These are phyloP conservation scores for Cryptococcus sp. DNA, from an alignment of 1,284 basidiomycete genomes.

Conservation along the genomic window DNA sequence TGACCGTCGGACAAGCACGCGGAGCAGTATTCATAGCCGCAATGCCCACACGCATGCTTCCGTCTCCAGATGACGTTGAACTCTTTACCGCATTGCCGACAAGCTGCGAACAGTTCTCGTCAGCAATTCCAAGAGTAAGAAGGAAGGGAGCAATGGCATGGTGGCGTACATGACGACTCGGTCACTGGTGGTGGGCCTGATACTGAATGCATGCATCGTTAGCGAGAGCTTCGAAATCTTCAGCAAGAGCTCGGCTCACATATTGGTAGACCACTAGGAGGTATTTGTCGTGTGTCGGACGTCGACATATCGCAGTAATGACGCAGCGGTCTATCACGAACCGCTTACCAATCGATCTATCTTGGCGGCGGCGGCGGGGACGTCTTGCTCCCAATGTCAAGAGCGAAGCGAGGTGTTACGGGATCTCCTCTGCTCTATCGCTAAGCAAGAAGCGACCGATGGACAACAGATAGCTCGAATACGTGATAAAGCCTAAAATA, in stretches of 20 bases:
- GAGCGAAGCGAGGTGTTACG: too few species aligned
- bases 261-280: slow-evolving; percentile 33
- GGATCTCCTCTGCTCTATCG: too few species aligned
- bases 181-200: slow-evolving; percentile 50
- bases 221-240: not conserved
- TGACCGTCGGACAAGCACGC: slow-evolving; percentile 46
- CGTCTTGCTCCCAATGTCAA: too few species aligned
- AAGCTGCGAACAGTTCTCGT: slow-evolving; percentile 27
- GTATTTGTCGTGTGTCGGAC: slow-evolving; percentile 1
- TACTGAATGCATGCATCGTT: slow-evolving; percentile 28
- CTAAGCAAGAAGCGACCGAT: too few species aligned
- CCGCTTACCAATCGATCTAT: too few species aligned
- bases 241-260: slow-evolving; percentile 25
- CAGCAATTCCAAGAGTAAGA: not conserved
- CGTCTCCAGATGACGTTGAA: slow-evolving; percentile 50
- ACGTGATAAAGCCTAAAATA: too few species aligned
- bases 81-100: slow-evolving; percentile 47
- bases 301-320: too few species aligned
- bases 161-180: slow-evolving; percentile 42
- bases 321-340: too few species aligned
- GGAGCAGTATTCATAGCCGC: slow-evolving; percentile 52
- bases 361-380: too few species aligned
- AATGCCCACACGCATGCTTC: slow-evolving; percentile 47
- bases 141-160: not conserved
- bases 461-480: too few species aligned